Conservation (phyloP, 768 basidiomycete species). For the Saitozyma podzolica region DNA sequence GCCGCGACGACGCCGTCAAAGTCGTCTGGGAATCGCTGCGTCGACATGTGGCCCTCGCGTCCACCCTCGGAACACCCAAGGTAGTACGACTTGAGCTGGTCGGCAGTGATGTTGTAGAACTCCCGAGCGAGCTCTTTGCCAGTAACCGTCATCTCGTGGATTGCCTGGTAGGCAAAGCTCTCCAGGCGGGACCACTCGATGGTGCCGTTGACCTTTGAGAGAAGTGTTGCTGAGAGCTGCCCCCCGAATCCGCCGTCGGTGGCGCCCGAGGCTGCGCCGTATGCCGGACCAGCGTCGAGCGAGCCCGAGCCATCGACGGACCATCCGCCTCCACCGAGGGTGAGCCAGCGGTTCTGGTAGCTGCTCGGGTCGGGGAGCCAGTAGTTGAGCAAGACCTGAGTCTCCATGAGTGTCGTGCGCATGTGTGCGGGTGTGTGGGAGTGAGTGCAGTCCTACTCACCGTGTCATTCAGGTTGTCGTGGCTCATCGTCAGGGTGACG, state of each 20-base stretch:
- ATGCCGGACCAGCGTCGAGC: slow-evolving; percentile 2
- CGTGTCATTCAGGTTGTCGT: too few species aligned
- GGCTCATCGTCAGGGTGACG: too few species aligned
- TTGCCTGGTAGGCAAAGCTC: slow-evolving; percentile 18
- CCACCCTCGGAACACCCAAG: slow-evolving; percentile 20
- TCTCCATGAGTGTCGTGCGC: too few species aligned
- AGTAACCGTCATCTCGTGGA: slow-evolving; percentile 11
- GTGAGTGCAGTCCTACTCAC: too few species aligned
- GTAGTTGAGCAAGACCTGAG: too few species aligned
- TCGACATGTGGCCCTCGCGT: slow-evolving; percentile 13
- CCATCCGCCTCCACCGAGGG: too few species aligned
- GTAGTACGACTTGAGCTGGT: slow-evolving; percentile 15
- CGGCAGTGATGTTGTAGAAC: slow-evolving; percentile 7
- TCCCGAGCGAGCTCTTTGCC: slow-evolving; percentile 15
- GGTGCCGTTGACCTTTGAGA: slow-evolving; percentile 12
- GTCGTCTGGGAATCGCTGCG: slow-evolving; percentile 14
- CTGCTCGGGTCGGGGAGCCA: too few species aligned
- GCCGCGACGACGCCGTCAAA: slow-evolving; percentile 16
- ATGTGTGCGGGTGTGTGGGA: too few species aligned
- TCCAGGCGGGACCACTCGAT: slow-evolving; percentile 6
- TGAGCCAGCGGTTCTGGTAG: too few species aligned
- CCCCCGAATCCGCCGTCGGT: slow-evolving; percentile 12
- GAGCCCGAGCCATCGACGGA: too few species aligned
- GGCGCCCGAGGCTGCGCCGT: slow-evolving; percentile 14
- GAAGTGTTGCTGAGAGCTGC: neutral